Evolutionary conservation across 1,139 yeast genomes (phyloP), one percentile per base, ranked within the genome.

Genomic region (Pichia sp.): DNA sequence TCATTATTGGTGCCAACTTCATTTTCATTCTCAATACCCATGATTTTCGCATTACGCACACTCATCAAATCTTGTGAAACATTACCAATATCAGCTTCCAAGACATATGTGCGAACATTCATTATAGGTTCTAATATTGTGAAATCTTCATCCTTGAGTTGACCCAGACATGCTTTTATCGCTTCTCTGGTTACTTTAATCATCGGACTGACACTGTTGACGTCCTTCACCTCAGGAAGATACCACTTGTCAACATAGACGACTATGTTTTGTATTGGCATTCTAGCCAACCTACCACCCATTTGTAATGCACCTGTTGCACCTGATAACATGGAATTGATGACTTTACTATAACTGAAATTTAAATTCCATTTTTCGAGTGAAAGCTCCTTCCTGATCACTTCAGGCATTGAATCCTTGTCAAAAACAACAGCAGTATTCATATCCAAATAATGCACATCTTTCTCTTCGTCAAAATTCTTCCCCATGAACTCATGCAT

Each of bases 51-150:
- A 51, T 85, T 84, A 49, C 91, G 73, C 1, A 77, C 85, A 63
- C 82, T 86, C 58, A 80, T 84, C 67, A 77, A 75, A 72, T 93
- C 99, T 63, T 90, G 95, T 41, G 89, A 81, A 0, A 93, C 95
- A 47, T 77, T 78, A 20, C 99, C 99, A 62, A 93, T 72, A 57
- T 85, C 87, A 58, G 81, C 86, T 27, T 90, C 86, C 53, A 78
- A 77, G 1, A 85, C 86, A 52, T 78, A 79, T 0, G 93, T 84
- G n/a, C 75, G 75, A 6, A 90, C 85, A 45, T 79, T 76, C 98
- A 93, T 92, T 30, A 87, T 76, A 0, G 99, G 99, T 69, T 93
- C 98, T 67, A 92, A 74, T 1, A 91, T 69, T 1, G 83, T 76
- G 64, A 79, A 81, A 2, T 71, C 65, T 1, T 59, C 59, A 2